Base-by-base conservation (phyloP, 768 basidiomycete genomes). In the Collybiopsis confluens region DNA sequence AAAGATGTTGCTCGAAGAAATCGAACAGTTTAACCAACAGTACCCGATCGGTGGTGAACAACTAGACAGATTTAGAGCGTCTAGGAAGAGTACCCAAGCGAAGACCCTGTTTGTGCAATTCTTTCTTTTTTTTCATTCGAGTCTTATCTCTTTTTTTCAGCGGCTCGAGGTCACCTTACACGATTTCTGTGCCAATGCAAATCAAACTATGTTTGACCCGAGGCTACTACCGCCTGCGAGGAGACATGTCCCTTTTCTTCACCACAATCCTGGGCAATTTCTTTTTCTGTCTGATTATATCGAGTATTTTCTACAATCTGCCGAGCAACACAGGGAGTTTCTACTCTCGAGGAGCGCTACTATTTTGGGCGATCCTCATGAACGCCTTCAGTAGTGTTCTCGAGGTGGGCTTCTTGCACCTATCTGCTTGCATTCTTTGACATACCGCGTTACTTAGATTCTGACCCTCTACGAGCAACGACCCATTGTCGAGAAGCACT, bases 211-310 rank as follows among this genome's bases (percentile, higher is more conserved):
- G 77, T 52, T 69, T 80, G 53, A 56, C 58, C 2, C 69, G 81
- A 24, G 74, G 77, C 2, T 73, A 73, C 63, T 73, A 73, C 63
- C 68, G 79, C 53, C 62, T 79, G 18, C 64, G 61, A 27, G 77
- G 74, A 10, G 78, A 80, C 58, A 53, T 66, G 38, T 51, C 57
- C 10, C 61, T 64, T 3, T 63, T 62, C 28, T 58, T 56, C 9
- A 50, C 49, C 8, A 58, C 56, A 1, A 55, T 62, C 27, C 58
- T 64, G 40, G 65, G 63, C 18, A 63, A 62, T 52, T 58, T 56
- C 13, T 18, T 55, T 13, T 58, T 65, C 58, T 56, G 59, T 10
- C 54, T 54, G 24, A 28, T 59, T 28, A 58, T 64, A 28, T 56
- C 58, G 28, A 73, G 71, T 1, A 68, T 78, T 26, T 82, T 78